Percentiles rank a stretch among this genome's conserved stretches.
phyloP scores from a whole-genome alignment of 148 eudicot genomes.

The Rhododendron henanense region DNA sequence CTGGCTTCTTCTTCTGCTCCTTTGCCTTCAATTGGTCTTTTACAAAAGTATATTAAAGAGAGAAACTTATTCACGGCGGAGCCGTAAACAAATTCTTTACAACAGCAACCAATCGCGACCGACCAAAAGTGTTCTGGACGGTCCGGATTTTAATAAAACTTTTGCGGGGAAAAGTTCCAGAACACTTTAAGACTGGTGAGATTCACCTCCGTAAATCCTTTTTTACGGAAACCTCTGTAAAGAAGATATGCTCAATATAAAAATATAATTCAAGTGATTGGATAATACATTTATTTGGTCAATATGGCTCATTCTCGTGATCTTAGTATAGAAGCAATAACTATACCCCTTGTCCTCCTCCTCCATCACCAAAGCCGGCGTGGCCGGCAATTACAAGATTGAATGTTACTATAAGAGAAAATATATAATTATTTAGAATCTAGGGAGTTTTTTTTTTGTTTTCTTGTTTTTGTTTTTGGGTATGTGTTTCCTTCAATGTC shows the following conservation, averaged over 20 bases:
- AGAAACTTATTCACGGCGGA: no score
- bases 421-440: not conserved
- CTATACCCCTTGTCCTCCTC: not conserved
- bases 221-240: no score
- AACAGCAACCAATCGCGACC: no score
- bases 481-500: not conserved
- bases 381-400: not conserved
- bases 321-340: slow-evolving; percentile 1
- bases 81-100: no score
- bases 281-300: not conserved
- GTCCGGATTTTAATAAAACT: no score
- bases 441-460: not conserved
- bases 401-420: no score
- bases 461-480: not conserved
- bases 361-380: slow-evolving; percentile 7
- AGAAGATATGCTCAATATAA: no score
- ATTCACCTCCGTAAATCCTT: no score
- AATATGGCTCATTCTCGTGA: slow-evolving; percentile 7
- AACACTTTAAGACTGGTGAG: no score
- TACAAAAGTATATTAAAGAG: not conserved
- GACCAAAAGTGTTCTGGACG: no score
- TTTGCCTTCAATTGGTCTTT: not conserved
- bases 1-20: not conserved
- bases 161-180: no score
- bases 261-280: not conserved